Evolutionary conservation across 306 rosid species (phyloP).

Genomic region (Abrus pulchellus): DNA sequence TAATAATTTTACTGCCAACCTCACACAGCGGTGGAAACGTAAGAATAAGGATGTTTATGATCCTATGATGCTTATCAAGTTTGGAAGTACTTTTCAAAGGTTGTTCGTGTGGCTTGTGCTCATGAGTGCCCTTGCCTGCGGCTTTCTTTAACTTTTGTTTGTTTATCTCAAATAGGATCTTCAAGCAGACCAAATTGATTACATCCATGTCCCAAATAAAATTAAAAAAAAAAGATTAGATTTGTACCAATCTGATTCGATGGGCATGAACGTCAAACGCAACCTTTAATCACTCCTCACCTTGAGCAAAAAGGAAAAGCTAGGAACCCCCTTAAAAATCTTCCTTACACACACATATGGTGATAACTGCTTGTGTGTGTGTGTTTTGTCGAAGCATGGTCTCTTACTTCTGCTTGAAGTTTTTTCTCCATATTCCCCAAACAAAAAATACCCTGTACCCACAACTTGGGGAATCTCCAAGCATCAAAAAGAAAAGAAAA

Average conservation of each 20-base stretch:
- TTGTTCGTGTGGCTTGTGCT: conserved; percentile 64
- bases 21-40: conserved; percentile 37
- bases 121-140: conserved; percentile 64
- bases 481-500: conserved; percentile 64
- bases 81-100: conserved; percentile 55
- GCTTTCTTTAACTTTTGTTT: conserved; percentile 60
- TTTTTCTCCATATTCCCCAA: conserved; percentile 64
- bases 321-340: conserved; percentile 22
- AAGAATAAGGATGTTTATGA: conserved; percentile 41
- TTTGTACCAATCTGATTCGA: conserved; percentile 48
- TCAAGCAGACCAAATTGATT: conserved; percentile 56
- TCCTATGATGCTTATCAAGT: conserved; percentile 53
- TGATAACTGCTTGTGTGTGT: conserved; percentile 27
- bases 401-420: conserved; percentile 62
- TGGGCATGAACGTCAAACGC: conserved; percentile 55
- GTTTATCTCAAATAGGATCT: conserved; percentile 55
- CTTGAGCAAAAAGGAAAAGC: conserved; percentile 48
- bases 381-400: conserved; percentile 55
- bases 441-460: conserved; percentile 57
- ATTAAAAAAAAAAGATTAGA: conserved; percentile 11
- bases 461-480: conserved; percentile 70
- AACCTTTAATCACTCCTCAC: conserved; percentile 54
- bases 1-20: conserved; percentile 44
- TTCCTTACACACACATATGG: conserved; percentile 37
- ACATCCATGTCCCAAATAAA: conserved; percentile 46